phyloP scores from a whole-genome alignment of 108 stramenopile genomes.

The Schizochytrium sp. region DNA sequence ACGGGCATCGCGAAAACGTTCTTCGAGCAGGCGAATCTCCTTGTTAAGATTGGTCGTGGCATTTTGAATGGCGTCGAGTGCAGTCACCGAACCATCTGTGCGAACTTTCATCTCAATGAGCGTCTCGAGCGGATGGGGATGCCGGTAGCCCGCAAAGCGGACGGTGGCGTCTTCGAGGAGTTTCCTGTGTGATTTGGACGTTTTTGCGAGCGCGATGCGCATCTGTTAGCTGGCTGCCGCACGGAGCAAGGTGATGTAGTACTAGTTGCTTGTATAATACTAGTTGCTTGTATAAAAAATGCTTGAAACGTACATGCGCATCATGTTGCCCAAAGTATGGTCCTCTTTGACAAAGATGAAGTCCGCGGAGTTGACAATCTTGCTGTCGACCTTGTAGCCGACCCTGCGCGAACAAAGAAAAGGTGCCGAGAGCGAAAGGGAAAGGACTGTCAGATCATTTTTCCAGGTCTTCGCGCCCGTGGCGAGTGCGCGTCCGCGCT shows the following conservation, averaged over 20 bases:
- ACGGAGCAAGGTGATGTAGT: too few relatives aligned
- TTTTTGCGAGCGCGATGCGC: too few relatives aligned
- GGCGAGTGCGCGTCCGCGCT: too few relatives aligned
- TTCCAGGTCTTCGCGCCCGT: too few relatives aligned
- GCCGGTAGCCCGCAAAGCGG: conserved; percentile 8
- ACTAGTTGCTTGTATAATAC: too few relatives aligned
- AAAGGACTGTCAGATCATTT: too few relatives aligned
- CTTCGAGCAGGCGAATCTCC: not conserved
- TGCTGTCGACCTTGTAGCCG: not conserved
- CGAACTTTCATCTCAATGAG: conserved; percentile 1
- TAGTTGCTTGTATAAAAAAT: not conserved
- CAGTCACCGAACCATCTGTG: not conserved
- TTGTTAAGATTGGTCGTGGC: not conserved
- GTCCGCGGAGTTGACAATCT: not conserved
- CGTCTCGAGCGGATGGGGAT: not conserved
- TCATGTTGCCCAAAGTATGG: not conserved
- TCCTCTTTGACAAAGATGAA: conserved; percentile 13
- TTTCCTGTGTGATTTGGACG: not conserved
- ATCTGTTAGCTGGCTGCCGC: too few relatives aligned
- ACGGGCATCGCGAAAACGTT: not conserved
- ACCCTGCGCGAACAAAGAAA: not conserved
- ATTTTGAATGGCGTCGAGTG: not conserved
- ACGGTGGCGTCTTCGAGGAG: not conserved
- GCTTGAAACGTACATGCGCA: not conserved
- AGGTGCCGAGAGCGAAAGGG: too few relatives aligned